Percentiles rank a stretch among this genome's conserved stretches.
Conservation (phyloP, 116 monocot genomes). For the Trichopus zeylanicus region DNA sequence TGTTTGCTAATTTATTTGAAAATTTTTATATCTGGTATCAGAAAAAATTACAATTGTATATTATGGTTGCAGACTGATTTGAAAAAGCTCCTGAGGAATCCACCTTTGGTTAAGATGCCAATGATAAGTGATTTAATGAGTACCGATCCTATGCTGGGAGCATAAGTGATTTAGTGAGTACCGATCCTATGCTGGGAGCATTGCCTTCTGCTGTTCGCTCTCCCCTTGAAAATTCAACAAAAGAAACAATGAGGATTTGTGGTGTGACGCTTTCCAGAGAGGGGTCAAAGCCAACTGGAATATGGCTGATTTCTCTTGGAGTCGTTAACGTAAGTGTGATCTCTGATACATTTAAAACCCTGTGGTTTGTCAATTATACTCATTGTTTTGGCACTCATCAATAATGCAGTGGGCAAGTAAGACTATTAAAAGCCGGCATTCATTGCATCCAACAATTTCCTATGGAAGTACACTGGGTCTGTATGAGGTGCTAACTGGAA, state of each 20-base stretch:
- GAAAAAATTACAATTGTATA: neutral
- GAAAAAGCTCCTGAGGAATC: constrained; percentile 75
- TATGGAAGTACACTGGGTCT: constrained; percentile 93
- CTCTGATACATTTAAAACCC: neutral
- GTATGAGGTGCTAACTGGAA: constrained; percentile 87
- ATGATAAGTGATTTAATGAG: constrained; percentile 54
- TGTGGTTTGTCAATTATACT: neutral
- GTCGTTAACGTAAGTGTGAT: constrained; percentile 63
- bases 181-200: constrained; percentile 85
- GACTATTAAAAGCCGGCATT: constrained; percentile 42
- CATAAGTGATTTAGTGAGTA: too few relatives aligned
- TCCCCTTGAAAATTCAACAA: constrained; percentile 49
- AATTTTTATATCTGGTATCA: neutral
- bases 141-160: constrained; percentile 80
- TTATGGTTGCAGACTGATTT: constrained; percentile 65
- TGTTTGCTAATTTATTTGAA: neutral
- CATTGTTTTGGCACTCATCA: neutral
- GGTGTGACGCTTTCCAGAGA: constrained; percentile 67
- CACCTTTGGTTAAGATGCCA: constrained; percentile 89
- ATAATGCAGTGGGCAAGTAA: constrained; percentile 76
- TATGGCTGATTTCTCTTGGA: constrained; percentile 88
- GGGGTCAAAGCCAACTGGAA: constrained; percentile 70
- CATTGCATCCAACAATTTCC: constrained; percentile 81
- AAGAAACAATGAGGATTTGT: constrained; percentile 62
- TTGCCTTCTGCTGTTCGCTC: constrained; percentile 43